phyloP scores from a whole-genome alignment of 78 protist species.

The Isochrysis galbana region DNA sequence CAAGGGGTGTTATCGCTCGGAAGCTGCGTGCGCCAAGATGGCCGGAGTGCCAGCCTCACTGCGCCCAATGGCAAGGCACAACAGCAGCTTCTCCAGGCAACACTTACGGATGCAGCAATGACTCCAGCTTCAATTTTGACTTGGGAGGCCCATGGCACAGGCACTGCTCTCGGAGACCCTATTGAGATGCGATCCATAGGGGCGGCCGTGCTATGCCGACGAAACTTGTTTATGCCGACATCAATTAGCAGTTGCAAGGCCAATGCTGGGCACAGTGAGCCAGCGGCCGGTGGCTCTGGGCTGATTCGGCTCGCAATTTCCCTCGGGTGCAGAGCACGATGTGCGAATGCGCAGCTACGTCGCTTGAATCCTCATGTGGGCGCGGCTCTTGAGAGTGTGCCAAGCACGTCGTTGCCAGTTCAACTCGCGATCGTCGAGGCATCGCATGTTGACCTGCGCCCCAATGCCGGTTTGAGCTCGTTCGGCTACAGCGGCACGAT shows the following conservation, averaged over 20 bases:
- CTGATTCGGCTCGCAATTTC: neutral
- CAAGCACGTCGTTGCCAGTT: neutral
- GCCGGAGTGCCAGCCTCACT: neutral
- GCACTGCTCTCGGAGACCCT: conserved; percentile 18
- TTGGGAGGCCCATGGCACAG: neutral
- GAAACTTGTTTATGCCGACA: neutral
- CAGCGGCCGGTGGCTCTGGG: conserved; percentile 25
- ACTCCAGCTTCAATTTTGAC: neutral
- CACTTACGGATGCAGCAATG: neutral
- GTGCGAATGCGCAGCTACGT: neutral
- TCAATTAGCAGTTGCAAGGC: conserved; percentile 67
- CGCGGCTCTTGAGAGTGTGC: neutral
- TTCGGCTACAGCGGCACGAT: conserved; percentile 34
- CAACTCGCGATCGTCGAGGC: neutral
- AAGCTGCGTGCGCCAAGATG: conserved; percentile 6
- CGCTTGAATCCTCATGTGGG: neutral
- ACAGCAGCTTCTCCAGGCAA: neutral
- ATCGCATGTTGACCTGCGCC: neutral
- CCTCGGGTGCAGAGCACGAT: neutral
- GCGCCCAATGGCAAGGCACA: neutral
- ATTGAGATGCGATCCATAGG: conserved; percentile 31
- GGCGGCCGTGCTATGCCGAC: conserved; percentile 28
- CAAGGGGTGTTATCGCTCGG: neutral
- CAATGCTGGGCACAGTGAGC: conserved; percentile 76
- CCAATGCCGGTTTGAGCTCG: neutral